Base-by-base conservation (phyloP, 306 rosid genomes). In the Ormosia semicastrata region DNA sequence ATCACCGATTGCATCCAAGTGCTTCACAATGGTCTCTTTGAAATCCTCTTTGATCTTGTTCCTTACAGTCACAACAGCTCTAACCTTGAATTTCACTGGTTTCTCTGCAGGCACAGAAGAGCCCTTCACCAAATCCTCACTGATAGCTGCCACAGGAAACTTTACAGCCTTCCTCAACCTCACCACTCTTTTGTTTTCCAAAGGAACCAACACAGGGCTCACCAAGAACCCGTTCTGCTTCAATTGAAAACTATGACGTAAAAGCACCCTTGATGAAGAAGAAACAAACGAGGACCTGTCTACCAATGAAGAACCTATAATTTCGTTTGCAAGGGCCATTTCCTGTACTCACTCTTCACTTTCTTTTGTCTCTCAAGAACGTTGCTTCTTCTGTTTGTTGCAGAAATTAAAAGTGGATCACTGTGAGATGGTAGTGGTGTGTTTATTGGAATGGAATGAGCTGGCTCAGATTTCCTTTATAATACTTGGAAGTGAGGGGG, bases 31-130 rank as follows among this genome's bases (percentile, higher is more conserved):
- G 13, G 90, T 77, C 54, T 91, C 98, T 71, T 89, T 90, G 24
- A 93, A 62, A 71, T 87, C 98, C 39, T 95, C 97, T 59, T 93
- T 95, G 90, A 78, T 92, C 89, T 92, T 95, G 88, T 95, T 95
- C 75, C 90, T 89, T 39, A 95, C 92, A 6, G 99, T 95, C 3
- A 90, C 87, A 14, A 95, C 97, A 33, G 96, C 98, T 87, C 97
- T 86, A 2, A 95, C 97, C 86, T 78, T 90, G 85, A 89, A 90
- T 77, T 85, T 87, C 58, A 85, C 94, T 2, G 94, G 86, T 78
- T 90, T 93, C 53, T 94, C 93, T 8, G 64, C 70, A 13, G 87
- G 33, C 36, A 84, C 46, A 33, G 86, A 41, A 29, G 87, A 78
- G 2, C 39, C 7, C 72, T 83, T 89, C 14, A 90, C 65, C 90